Base-by-base conservation (phyloP, 2,329 filamentous ascomycete genomes). In the Ophiostoma angusticollis region DNA sequence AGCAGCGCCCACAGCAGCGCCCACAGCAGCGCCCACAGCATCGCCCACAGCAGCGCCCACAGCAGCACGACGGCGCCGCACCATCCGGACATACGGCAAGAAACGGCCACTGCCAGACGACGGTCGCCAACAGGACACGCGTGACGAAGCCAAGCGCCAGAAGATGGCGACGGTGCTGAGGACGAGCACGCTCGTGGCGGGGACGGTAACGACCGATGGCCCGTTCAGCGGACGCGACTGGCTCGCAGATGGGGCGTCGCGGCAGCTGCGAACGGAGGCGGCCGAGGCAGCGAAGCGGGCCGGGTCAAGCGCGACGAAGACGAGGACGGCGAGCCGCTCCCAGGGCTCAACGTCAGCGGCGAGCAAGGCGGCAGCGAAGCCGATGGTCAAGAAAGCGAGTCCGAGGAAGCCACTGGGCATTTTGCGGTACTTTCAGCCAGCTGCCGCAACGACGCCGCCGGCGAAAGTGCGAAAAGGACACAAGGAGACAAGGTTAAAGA, bases 381-480 rank as follows among this genome's bases (percentile, higher is more conserved):
- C n/a, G n/a, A n/a, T n/a, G n/a, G n/a, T n/a, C n/a, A n/a, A n/a
- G n/a, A 27, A 29, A 5, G 9, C 31, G 21, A 27, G 9, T 9
- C 37, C 37, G 23, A 34, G 36, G 4, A 40, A 40, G 5, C 22
- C 34, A 6, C 9, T 39, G 3, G 45, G 46, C 22, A 47, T 48
- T 17, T 13, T 48, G 41, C 45, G 46, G 4, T 48, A 48, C 28
- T 48, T 48, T 9, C 46, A 48, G 33, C 46, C 46, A 0, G 41
- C 42, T 1, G 17, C 34, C 14, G 40, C 38, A 4, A 36, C n/a
- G n/a, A n/a, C n/a, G n/a, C n/a, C n/a, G n/a, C n/a, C n/a, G n/a
- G n/a, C n/a, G n/a, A n/a, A n/a, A n/a, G n/a, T n/a, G n/a, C n/a
- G n/a, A n/a, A n/a, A n/a, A n/a, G n/a, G n/a, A n/a, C n/a, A n/a